phyloP scores from a whole-genome alignment of 805 yeast species.

The Nakazawaea ernobii region DNA sequence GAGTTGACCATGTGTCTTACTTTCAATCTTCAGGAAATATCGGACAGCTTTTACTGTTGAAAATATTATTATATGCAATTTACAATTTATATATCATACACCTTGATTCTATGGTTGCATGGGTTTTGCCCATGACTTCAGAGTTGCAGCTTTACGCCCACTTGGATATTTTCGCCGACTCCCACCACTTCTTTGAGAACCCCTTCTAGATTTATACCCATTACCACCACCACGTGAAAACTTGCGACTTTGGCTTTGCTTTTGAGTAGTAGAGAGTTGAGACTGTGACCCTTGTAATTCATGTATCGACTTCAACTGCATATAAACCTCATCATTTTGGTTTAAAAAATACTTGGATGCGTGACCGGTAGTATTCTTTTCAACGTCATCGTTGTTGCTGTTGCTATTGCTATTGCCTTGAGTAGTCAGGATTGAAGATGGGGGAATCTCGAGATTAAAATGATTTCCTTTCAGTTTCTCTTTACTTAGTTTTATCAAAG shows the following conservation, averaged over 20 bases:
- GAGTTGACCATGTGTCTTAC: too few species aligned
- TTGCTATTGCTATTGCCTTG: constrained; percentile 4
- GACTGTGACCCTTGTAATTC: neutral
- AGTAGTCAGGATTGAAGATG: constrained; percentile 2
- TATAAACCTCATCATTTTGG: constrained; percentile 13
- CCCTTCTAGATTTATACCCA: neutral
- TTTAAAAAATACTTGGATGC: constrained; percentile 1
- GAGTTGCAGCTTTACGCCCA: too few species aligned
- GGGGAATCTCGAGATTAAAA: constrained; percentile 2
- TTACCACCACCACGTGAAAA: neutral
- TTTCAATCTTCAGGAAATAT: too few species aligned
- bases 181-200: neutral
- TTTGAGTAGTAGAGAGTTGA: neutral
- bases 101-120: too few species aligned
- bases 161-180: neutral
- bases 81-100: too few species aligned
- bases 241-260: neutral
- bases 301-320: constrained; percentile 3
- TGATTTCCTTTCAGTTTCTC: constrained; percentile 13
- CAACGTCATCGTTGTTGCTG: constrained; percentile 5
- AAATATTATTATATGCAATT: too few species aligned
- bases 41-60: too few species aligned
- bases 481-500: constrained; percentile 19
- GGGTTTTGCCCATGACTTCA: neutral
- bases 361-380: neutral